Base-by-base conservation (phyloP, 2,329 filamentous ascomycete genomes). In the Albifimbria verrucaria region DNA sequence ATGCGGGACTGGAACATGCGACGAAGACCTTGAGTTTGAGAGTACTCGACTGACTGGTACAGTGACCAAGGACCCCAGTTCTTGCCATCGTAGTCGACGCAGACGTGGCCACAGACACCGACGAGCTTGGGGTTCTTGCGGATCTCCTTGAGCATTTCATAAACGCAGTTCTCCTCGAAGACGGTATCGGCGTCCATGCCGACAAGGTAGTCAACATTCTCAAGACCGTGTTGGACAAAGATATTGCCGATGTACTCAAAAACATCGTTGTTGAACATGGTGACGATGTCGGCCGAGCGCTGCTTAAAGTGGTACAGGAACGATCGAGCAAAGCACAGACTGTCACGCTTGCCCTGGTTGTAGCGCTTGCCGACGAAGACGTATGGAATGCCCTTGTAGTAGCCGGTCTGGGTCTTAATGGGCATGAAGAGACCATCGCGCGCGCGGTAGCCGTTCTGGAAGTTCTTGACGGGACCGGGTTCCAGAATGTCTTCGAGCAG, bases 321-420 rank as follows among this genome's bases (percentile, higher is more conserved):
- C 1, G 76, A 79, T 0, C 77, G 74, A 2, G 70, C 72, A n/a
- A 78, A 71, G 57, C 77, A 78, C 42, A 79, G 61, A 47, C 75
- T 76, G 59, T 80, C 77, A 2, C 75, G 69, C 61, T 79, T 80
- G 32, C 76, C 76, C 56, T 77, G 74, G 60, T 78, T 79, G 60
- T 77, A 72, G 15, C 72, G 66, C 59, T 79, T 79, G 46, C 77
- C 73, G 36, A 79, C 73, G 52, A 77, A 73, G 25, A 77, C 64
- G 52, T 74, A 79, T 0, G 76, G 76, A 0, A 77, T 57, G 1
- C 72, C 75, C 57, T 72, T 73, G 63, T 77, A 79, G 28, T 61
- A 66, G 0, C 77, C 77, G 0, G 66, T 72, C 21, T 74, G 69
- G 5, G 75, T 67, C 51, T 71, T 72, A 49, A 77, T 69, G 6